Conservation (phyloP, 495 filamentous ascomycete species). For the Podospora sp. region DNA sequence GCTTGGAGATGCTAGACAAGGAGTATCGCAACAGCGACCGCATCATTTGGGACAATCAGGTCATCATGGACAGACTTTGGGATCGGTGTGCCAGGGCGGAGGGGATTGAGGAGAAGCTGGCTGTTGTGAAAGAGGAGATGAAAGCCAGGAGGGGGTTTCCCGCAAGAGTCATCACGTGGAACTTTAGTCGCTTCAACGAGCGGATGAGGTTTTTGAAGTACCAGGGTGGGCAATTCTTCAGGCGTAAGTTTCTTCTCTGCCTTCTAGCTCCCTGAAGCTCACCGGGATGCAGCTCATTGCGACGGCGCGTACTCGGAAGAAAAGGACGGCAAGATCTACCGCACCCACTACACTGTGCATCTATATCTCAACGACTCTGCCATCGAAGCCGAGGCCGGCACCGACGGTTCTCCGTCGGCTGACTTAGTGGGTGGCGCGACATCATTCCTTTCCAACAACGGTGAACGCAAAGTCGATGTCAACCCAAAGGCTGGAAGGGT, state of each 20-base stretch:
- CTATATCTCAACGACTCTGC: slow-evolving; percentile 5
- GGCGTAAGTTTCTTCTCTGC: neutral
- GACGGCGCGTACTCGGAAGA: slow-evolving; percentile 6
- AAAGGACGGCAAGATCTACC: neutral
- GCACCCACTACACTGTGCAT: slow-evolving; percentile 2
- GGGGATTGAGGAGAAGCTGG: neutral
- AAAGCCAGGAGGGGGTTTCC: neutral
- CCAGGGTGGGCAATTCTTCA: slow-evolving; percentile 2
- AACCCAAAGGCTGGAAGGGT: neutral
- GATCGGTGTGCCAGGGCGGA: neutral
- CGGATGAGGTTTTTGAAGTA: slow-evolving; percentile 17
- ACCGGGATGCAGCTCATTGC: slow-evolving; percentile 3
- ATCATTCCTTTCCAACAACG: neutral
- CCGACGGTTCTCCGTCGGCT: neutral
- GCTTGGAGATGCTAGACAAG: neutral
- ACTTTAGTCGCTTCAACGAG: neutral
- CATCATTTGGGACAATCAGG: slow-evolving; percentile 7
- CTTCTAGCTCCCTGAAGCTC: neutral
- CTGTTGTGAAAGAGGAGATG: neutral
- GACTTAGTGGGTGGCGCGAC: slow-evolving; percentile 6
- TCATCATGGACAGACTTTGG: slow-evolving; percentile 4
- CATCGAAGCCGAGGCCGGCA: neutral
- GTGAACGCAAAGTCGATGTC: neutral
- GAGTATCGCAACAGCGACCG: neutral
- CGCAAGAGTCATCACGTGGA: neutral